phyloP scores from a whole-genome alignment of 1,139 yeast genomes.

The Debaryomyces fabryi region DNA sequence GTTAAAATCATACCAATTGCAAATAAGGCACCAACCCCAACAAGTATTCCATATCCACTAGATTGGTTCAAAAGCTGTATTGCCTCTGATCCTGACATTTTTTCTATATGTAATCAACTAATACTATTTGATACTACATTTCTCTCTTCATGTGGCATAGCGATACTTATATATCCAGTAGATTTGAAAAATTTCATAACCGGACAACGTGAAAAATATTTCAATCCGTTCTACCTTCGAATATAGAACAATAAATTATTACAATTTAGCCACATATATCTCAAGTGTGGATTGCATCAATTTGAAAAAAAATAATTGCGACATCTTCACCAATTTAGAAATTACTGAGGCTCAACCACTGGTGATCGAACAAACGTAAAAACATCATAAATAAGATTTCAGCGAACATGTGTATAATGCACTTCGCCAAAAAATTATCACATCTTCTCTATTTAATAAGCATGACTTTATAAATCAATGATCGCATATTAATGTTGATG shows the following conservation, averaged over 20 bases:
- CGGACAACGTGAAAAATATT: not conserved
- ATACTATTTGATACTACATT: not conserved
- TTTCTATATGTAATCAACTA: too few relatives aligned
- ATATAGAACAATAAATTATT: not conserved
- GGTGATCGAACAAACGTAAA: too few relatives aligned
- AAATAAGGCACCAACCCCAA: constrained; percentile 34
- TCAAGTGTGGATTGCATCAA: not conserved
- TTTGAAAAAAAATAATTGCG: not conserved
- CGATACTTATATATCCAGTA: not conserved
- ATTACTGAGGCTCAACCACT: not conserved
- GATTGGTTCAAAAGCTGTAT: constrained; percentile 25
- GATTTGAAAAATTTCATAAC: too few relatives aligned
- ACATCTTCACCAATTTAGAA: not conserved
- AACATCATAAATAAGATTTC: too few relatives aligned
- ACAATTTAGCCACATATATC: not conserved
- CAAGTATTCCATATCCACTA: constrained; percentile 32
- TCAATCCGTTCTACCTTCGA: not conserved
- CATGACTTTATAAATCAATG: too few relatives aligned
- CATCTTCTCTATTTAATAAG: too few relatives aligned
- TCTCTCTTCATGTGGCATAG: not conserved
- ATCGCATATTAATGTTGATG: too few relatives aligned
- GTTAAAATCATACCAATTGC: constrained; percentile 33
- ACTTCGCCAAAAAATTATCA: too few relatives aligned
- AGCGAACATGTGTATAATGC: too few relatives aligned
- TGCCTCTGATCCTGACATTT: not conserved